phyloP scores from a whole-genome alignment of 805 yeast genomes.

The Yarrowia osloensis region DNA sequence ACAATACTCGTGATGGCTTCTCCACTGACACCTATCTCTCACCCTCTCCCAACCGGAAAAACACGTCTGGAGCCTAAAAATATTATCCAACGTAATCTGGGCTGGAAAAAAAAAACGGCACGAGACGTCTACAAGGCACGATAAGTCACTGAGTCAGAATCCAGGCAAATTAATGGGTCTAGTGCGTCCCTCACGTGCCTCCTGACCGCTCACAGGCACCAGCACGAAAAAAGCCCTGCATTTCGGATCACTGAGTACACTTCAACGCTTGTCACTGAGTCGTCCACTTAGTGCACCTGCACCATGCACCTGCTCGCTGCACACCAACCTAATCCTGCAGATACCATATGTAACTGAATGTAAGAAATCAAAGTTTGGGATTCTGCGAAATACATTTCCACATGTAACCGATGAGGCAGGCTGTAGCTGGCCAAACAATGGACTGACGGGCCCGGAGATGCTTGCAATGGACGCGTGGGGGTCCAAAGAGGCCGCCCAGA shows the following conservation, averaged over 20 bases:
- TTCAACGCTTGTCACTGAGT: background rate
- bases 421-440: background rate
- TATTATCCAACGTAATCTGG: background rate
- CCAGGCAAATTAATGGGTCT: background rate
- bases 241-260: slow-evolving; percentile 8
- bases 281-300: background rate
- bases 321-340: background rate
- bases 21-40: background rate
- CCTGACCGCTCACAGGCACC: background rate
- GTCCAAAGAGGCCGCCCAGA: background rate
- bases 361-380: slow-evolving; percentile 8
- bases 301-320: background rate
- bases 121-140: background rate
- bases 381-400: background rate
- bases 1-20: too few species aligned
- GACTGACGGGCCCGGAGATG: too few species aligned
- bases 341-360: slow-evolving; percentile 10
- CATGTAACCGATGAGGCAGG: background rate
- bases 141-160: slow-evolving; percentile 7
- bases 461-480: background rate
- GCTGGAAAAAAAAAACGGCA: background rate
- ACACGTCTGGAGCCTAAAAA: slow-evolving; percentile 1
- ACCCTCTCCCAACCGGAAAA: slow-evolving; percentile 18
- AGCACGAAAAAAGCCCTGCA: background rate
- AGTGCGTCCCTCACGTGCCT: background rate